phyloP scores from a whole-genome alignment of 1,284 basidiomycete species.

The Leccinum olivaceoglutinosum region DNA sequence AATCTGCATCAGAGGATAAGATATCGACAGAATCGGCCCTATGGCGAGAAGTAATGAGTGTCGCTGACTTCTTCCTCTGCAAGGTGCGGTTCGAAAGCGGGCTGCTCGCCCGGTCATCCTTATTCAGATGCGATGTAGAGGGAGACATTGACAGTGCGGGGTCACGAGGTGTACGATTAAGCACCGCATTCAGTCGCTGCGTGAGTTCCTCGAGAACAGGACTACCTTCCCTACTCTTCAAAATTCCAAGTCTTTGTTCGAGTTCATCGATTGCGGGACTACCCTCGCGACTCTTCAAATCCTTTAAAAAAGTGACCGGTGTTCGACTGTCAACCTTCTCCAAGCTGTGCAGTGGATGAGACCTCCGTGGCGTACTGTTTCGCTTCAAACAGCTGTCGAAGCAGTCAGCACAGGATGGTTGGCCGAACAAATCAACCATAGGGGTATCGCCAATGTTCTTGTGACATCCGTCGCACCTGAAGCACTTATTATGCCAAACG shows the following conservation, averaged over 20 bases:
- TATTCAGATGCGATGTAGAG: constrained; percentile 6
- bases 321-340: constrained; percentile 31
- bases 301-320: constrained; percentile 35
- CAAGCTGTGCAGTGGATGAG: constrained; percentile 24
- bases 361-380: constrained; percentile 41
- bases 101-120: constrained; percentile 25
- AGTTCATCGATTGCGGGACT: constrained; percentile 54
- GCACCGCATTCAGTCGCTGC: constrained; percentile 43
- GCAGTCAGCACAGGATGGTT: constrained; percentile 70
- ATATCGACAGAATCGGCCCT: constrained; percentile 4
- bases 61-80: constrained; percentile 20
- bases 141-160: constrained; percentile 12
- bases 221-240: constrained; percentile 53
- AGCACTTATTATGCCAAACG: constrained; percentile 77
- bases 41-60: constrained; percentile 5
- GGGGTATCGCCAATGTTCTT: constrained; percentile 68
- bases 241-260: constrained; percentile 50
- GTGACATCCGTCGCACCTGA: constrained; percentile 65
- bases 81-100: constrained; percentile 28
- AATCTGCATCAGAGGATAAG: constrained; percentile 4
- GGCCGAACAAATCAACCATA: constrained; percentile 75
- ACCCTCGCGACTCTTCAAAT: constrained; percentile 38
- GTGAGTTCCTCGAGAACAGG: constrained; percentile 57
- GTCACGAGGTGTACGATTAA: constrained; percentile 33
- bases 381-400: constrained; percentile 68